These are phyloP conservation scores for Pilasporangium apinafurcum DNA, from an alignment of 352 stramenopile genomes.

Conservation along the genomic window DNA sequence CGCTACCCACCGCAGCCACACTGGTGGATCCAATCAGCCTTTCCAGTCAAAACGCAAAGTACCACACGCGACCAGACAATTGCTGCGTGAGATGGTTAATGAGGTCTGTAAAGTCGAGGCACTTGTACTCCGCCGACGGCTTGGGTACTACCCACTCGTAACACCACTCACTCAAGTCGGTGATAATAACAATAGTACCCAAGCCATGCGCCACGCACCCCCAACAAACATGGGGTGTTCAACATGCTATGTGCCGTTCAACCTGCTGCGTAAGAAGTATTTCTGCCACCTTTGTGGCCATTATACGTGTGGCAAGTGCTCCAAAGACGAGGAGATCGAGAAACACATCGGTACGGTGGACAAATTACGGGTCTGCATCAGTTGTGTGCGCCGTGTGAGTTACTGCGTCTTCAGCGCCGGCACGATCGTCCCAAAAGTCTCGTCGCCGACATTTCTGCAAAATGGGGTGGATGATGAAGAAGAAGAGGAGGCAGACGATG, in stretches of 20 bases:
- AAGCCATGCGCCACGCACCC: too few species aligned
- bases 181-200: constrained; percentile 15
- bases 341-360: constrained; percentile 30
- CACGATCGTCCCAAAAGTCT: constrained; percentile 8
- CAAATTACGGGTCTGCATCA: constrained; percentile 34
- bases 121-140: constrained; percentile 38
- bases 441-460: constrained; percentile 8
- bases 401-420: constrained; percentile 37
- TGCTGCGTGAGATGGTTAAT: constrained; percentile 37
- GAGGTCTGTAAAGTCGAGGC: constrained; percentile 29
- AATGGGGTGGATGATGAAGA: background rate
- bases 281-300: constrained; percentile 52
- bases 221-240: constrained; percentile 26
- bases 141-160: constrained; percentile 40
- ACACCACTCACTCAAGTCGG: constrained; percentile 8
- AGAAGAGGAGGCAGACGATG: background rate
- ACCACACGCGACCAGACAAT: constrained; percentile 26
- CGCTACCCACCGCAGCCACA: constrained; percentile 15
- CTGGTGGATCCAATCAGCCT: constrained; percentile 3
- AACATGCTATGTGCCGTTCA: constrained; percentile 34
- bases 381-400: constrained; percentile 38
- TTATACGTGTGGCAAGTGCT: constrained; percentile 55
- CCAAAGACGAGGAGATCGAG: constrained; percentile 32
- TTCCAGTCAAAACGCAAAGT: background rate
- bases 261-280: constrained; percentile 35